Base-by-base conservation (phyloP, 495 filamentous ascomycete genomes). In the Trichoderma gamsii region DNA sequence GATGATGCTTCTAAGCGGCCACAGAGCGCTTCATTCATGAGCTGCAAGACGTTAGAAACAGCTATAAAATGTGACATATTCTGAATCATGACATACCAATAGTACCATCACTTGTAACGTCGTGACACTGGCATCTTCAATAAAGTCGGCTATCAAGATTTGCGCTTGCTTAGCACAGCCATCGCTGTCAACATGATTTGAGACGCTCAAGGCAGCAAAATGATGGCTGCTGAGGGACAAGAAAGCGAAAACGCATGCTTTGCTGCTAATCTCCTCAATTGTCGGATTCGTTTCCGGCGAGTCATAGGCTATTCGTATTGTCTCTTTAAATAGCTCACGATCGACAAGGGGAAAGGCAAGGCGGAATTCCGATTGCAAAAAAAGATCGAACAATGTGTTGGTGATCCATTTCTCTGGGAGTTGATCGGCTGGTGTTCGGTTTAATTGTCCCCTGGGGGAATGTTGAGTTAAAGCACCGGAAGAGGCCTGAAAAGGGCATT, bases 191-290 rank as follows among this genome's bases (percentile, higher is more conserved):
- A 82, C 44, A 18, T 67, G 66, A 18, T 76, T 74, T 9, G 81
- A 69, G 15, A 77, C 70, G 3, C 73, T 70, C 13, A 76, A 0
- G 25, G 9, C 11, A 16, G 11, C 11, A 32, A 61, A 61, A 23
- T 43, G 64, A 65, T 41, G 64, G 12, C 64, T 43, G 15, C 18
- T 68, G 69, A 83, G 77, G 0, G 78, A 76, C 8, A 81, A 56
- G 67, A 85, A 84, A 7, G 80, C 75, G 71, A 83, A 76, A 11
- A 84, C 73, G 63, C 79, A 83, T 0, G 80, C 80, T 63, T 75
- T 76, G 18, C 74, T 71, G 23, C 64, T 23, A 27, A 65, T 65
- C 2, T 43, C 38, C 18, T 41, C 35, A 8, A 46, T 23, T 41
- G 64, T 65, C 8, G 35, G 38, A 16, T 51, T 64, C 27, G 16